Base-by-base conservation (phyloP, 257 asterid genomes). In the Nicotiana tomentosiformis region DNA sequence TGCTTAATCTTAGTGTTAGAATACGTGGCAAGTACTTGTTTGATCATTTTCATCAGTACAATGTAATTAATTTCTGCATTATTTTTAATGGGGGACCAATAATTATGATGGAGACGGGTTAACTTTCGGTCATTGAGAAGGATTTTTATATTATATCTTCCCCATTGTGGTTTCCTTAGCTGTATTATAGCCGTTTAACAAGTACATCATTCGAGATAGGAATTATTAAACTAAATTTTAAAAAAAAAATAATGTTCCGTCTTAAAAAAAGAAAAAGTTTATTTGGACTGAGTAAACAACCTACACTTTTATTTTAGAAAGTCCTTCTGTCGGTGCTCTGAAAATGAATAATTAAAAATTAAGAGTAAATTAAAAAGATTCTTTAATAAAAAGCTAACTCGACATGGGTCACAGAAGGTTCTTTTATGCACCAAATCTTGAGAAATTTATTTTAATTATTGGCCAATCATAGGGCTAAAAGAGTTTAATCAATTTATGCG, bases 171-270 rank as follows among this genome's bases (percentile, higher is more conserved):
- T 65, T 64, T 16, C 10, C 81, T 84, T 86, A 82, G 88, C 89
- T 88, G 89, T 76, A 86, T 61, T 72, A 77, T 80, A 86, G 88
- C 84, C 84, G 85, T 86, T 80, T 35, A 64, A n/a, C 66, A 10
- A 39, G 23, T 5, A 20, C 20, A 80, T 85, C 32, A 79, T 77
- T 86, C 81, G 79, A 0, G 53, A 39, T 10, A 32, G 78, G 69
- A 11, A 81, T 8, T 26, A 76, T 62, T 39, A 43, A 77, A 77
- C 1, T 1, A 81, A 20, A 11, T 11, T 20, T 65, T 64, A 0
- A n/a, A 23, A 5, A 14, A 5, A 43, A 10, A 39, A 2, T 1
- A 23, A 23, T 23, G 1, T 23, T 23, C 11, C 17, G 5, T 49
- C 4, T 10, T 9, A 10, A 9, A 8, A 10, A 46, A 2, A 10